A percentile compares a stretch with the other conserved stretches of the same genome.
These are phyloP conservation scores for Eucalyptus victrix DNA, from an alignment of 345 rosid genomes.

Conservation along the genomic window DNA sequence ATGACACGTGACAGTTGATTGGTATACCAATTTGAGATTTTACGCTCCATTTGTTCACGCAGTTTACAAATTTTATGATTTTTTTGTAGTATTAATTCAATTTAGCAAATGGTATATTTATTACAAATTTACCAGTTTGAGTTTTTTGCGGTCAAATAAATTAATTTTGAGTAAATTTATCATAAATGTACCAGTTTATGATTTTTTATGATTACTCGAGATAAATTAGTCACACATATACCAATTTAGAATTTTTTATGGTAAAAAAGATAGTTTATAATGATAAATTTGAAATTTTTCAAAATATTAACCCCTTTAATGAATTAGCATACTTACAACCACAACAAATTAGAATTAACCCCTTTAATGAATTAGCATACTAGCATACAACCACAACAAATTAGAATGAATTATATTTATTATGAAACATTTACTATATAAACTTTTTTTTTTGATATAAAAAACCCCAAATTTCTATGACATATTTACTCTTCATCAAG, in stretches of 20 bases:
- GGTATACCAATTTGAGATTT: too few species aligned
- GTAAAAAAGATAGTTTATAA: rapidly evolving
- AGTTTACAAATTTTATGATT: too few species aligned
- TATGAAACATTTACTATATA: neutral
- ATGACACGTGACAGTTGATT: rapidly evolving
- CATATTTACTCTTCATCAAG: neutral
- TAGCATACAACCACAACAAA: neutral
- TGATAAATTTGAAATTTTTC: rapidly evolving
- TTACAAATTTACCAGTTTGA: rapidly evolving
- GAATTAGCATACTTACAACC: neutral
- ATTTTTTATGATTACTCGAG: rapidly evolving
- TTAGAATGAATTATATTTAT: neutral
- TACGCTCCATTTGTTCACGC: rapidly evolving
- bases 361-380: neutral
- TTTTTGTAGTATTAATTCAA: too few species aligned
- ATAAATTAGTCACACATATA: rapidly evolving
- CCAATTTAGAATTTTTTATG: too few species aligned
- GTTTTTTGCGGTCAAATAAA: rapidly evolving
- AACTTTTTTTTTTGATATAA: rapidly evolving
- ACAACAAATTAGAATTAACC: neutral
- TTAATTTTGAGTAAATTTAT: rapidly evolving
- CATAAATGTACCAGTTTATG: rapidly evolving
- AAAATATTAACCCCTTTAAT: too few species aligned
- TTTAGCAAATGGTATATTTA: rapidly evolving
- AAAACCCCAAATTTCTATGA: neutral